Percentiles rank a stretch among this genome's conserved stretches.
Conservation (phyloP, 352 stramenopile species). For the Phytopythium cucurbitacearum region DNA sequence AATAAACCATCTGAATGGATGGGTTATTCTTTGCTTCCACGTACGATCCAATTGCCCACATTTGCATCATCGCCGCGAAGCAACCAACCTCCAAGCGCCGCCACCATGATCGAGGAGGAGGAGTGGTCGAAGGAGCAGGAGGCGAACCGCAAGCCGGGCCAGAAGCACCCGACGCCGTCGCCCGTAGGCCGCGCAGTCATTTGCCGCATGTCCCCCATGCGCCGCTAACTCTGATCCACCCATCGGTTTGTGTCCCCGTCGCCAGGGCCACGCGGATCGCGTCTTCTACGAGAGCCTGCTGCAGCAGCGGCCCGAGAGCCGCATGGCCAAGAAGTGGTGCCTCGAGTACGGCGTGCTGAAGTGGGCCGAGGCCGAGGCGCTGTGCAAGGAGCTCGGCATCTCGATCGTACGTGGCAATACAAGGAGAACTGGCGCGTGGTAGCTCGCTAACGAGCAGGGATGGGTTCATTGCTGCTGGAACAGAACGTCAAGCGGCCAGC, state of each 20-base stretch:
- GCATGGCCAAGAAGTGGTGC: conserved; percentile 89
- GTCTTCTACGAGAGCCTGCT: conserved; percentile 90
- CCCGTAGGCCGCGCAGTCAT: conserved; percentile 30
- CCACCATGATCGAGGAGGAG: conserved; percentile 74
- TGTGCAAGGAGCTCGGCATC: conserved; percentile 75
- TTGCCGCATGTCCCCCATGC: not conserved
- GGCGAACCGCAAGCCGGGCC: conserved; percentile 83
- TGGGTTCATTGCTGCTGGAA: conserved; percentile 6
- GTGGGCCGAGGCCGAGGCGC: conserved; percentile 71
- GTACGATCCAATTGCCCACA: not conserved
- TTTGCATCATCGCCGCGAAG: not conserved
- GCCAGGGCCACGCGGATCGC: conserved; percentile 79
- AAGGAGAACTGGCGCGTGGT: not conserved
- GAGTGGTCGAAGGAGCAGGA: conserved; percentile 89
- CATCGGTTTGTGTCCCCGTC: not conserved
- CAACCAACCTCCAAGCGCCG: conserved; percentile 8
- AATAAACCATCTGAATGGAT: too few relatives aligned
- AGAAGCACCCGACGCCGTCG: conserved; percentile 86
- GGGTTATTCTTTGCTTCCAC: too few relatives aligned
- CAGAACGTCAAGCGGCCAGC: conserved; percentile 48
- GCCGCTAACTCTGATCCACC: not conserved
- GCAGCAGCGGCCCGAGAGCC: conserved; percentile 77
- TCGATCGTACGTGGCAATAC: conserved; percentile 33
- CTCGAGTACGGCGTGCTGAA: conserved; percentile 89
- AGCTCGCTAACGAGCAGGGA: not conserved